Conservation (phyloP, 345 rosid genomes). For the Salix exigua region DNA sequence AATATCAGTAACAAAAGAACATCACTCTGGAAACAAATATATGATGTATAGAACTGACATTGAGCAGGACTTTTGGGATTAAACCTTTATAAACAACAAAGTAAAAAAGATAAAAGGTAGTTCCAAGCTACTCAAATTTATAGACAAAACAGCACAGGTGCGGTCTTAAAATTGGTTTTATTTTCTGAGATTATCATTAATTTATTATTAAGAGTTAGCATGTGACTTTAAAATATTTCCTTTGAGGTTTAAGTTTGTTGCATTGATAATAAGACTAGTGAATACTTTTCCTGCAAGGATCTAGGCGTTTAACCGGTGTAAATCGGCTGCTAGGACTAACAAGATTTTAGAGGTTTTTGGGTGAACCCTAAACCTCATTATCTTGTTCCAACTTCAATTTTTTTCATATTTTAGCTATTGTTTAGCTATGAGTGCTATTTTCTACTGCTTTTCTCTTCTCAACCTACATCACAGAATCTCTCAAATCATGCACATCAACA, state of each 20-base stretch:
- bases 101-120: neutral
- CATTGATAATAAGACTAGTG: neutral
- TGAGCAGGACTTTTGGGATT: neutral
- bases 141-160: neutral
- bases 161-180: neutral
- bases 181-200: neutral
- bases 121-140: neutral
- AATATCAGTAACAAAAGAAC: neutral
- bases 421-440: neutral
- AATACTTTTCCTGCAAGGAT: neutral
- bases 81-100: neutral
- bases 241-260: neutral
- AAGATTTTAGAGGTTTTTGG: neutral
- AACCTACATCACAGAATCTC: neutral
- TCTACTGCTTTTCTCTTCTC: neutral
- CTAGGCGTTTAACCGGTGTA: neutral
- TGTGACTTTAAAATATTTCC: neutral
- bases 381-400: neutral
- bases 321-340: neutral
- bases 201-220: neutral
- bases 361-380: neutral
- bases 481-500: neutral
- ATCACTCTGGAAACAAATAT: neutral
- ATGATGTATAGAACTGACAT: neutral
- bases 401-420: neutral